Conservation (phyloP, 2,329 filamentous ascomycete genomes). For the Diatrype stigma region DNA sequence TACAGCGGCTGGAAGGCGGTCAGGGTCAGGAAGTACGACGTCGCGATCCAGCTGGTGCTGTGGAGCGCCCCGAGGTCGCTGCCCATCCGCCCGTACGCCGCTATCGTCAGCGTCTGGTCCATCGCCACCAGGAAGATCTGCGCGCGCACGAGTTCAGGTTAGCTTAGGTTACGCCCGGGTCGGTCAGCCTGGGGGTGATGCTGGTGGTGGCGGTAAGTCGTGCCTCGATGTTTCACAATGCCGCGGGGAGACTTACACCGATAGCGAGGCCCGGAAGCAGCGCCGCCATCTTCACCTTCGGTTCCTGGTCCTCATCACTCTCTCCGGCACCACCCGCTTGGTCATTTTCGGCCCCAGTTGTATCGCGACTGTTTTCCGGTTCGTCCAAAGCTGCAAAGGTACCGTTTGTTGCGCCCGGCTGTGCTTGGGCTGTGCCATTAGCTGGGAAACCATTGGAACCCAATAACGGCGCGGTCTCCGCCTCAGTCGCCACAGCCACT, state of each 20-base stretch:
- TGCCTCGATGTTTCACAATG: no score
- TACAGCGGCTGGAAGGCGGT: slow-evolving; percentile 44
- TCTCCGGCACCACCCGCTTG: slow-evolving; percentile 25
- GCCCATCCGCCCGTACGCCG: slow-evolving; percentile 74
- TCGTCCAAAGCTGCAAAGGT: slow-evolving; percentile 11
- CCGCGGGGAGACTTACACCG: slow-evolving; percentile 12
- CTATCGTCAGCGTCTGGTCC: slow-evolving; percentile 74
- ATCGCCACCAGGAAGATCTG: slow-evolving; percentile 69
- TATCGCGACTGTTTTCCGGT: not conserved
- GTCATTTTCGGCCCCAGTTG: slow-evolving; percentile 13
- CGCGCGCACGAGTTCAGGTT: not conserved
- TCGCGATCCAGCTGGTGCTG: slow-evolving; percentile 50
- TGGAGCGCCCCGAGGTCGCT: slow-evolving; percentile 71
- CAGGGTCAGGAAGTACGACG: slow-evolving; percentile 26
- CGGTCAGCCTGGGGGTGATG: not conserved
- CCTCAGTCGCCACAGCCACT: slow-evolving; percentile 2
- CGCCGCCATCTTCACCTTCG: slow-evolving; percentile 20
- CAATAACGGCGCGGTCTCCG: slow-evolving; percentile 23
- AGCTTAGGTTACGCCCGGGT: not conserved
- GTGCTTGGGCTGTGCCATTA: slow-evolving; percentile 6
- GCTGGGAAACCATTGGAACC: slow-evolving; percentile 11
- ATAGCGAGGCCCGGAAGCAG: slow-evolving; percentile 24
- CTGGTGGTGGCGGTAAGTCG: not conserved
- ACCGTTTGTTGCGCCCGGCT: slow-evolving; percentile 8
- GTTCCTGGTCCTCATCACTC: slow-evolving; percentile 17